Evolutionary conservation across 495 filamentous ascomycete genomes (phyloP).

Genomic region (Lasiosphaeria ovina): DNA sequence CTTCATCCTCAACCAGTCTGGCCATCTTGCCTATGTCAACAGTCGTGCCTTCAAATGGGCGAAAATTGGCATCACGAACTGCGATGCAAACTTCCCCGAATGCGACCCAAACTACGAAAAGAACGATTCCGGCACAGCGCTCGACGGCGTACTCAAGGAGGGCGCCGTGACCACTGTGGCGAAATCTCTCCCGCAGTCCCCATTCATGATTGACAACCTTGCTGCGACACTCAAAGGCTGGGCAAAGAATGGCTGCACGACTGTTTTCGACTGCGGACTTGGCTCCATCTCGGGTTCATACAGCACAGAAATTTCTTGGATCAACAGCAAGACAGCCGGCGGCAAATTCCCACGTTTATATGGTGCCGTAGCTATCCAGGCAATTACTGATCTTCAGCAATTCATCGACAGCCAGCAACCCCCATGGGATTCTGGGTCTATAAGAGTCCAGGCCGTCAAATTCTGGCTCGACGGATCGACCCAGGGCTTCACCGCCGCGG

Average conservation of each 20-base stretch:
- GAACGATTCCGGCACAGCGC: not conserved
- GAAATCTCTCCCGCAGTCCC: not conserved
- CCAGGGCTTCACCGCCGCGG: slow-evolving; percentile 14
- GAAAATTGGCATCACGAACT: not conserved
- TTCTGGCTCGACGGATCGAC: slow-evolving; percentile 19
- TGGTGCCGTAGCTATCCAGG: not conserved
- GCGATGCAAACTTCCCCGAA: not conserved
- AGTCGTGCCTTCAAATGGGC: slow-evolving; percentile 6
- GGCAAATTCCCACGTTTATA: not conserved
- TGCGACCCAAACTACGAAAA: not conserved
- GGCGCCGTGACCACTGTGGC: not conserved
- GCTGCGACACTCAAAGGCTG: slow-evolving; percentile 1
- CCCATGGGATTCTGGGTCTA: slow-evolving; percentile 6
- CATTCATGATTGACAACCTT: not conserved
- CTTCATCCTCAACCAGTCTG: slow-evolving; percentile 13
- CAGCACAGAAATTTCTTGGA: not conserved
- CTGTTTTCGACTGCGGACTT: slow-evolving; percentile 16
- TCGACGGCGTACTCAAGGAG: not conserved
- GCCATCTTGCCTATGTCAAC: slow-evolving; percentile 13
- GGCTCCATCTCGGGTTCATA: slow-evolving; percentile 2
- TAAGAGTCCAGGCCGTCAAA: slow-evolving; percentile 10
- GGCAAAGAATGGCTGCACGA: slow-evolving; percentile 14
- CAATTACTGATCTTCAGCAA: not conserved
- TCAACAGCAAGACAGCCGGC: not conserved
- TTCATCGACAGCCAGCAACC: not conserved